phyloP scores from a whole-genome alignment of 2,329 filamentous ascomycete genomes.

The Venturia carpophila region DNA sequence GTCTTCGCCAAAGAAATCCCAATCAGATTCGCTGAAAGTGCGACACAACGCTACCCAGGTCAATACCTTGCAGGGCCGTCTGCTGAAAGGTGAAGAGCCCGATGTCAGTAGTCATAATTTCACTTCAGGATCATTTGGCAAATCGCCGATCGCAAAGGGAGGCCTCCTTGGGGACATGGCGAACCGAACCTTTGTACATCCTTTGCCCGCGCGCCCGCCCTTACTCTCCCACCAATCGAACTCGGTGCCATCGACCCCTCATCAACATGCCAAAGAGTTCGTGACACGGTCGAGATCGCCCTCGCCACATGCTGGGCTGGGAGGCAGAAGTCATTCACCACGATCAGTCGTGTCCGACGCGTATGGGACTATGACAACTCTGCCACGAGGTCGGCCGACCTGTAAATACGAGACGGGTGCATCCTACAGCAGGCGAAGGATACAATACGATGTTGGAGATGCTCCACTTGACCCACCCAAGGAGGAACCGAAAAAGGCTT shows the following conservation, averaged over 20 bases:
- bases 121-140: constrained; percentile 12
- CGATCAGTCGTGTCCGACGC: constrained; percentile 86
- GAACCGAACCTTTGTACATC: neutral
- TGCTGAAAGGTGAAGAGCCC: neutral
- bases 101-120: neutral
- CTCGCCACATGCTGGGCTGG: constrained; percentile 59
- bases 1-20: constrained; percentile 2
- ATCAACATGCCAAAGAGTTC: constrained; percentile 76
- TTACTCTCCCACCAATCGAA: constrained; percentile 63
- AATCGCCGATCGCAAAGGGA: constrained; percentile 14
- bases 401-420: constrained; percentile 88
- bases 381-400: constrained; percentile 54
- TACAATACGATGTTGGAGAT: constrained; percentile 85
- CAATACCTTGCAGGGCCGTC: neutral
- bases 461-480: constrained; percentile 65
- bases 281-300: constrained; percentile 68
- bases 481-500: constrained; percentile 53
- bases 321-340: constrained; percentile 69
- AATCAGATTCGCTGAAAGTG: neutral
- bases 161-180: constrained; percentile 14
- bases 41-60: neutral
- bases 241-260: constrained; percentile 88
- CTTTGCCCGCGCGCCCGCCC: constrained; percentile 37
- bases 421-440: constrained; percentile 71
- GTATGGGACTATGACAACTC: constrained; percentile 62